These are phyloP conservation scores for Lactarius hengduanensis DNA, from an alignment of 768 basidiomycete species.

Conservation along the genomic window DNA sequence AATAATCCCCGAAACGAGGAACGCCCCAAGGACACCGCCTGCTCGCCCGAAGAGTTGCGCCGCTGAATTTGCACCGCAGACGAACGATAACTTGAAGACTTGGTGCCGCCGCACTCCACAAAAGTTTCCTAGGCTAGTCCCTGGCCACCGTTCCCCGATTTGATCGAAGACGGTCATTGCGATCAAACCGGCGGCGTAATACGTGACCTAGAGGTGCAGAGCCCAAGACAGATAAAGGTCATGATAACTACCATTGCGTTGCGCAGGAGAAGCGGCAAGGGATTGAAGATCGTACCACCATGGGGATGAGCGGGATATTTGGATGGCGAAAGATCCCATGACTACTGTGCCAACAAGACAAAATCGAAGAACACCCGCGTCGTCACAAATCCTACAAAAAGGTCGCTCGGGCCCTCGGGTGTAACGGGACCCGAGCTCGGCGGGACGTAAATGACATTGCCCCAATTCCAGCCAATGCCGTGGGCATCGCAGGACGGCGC, in stretches of 20 bases:
- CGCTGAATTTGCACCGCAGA: conserved; percentile 46
- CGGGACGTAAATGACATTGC: conserved; percentile 35
- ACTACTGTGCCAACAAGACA: conserved; percentile 26
- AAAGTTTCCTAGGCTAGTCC: conserved; percentile 58
- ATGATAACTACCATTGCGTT: conserved; percentile 32
- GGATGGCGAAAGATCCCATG: conserved; percentile 39
- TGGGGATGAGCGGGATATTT: conserved; percentile 29
- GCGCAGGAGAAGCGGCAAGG: conserved; percentile 36
- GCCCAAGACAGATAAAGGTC: conserved; percentile 29
- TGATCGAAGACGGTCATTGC: conserved; percentile 20
- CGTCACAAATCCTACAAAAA: conserved; percentile 45
- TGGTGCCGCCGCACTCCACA: conserved; percentile 74
- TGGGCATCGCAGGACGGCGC: conserved; percentile 43
- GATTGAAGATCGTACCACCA: conserved; percentile 42
- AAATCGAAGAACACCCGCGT: conserved; percentile 48
- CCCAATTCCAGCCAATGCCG: conserved; percentile 64
- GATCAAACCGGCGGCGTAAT: conserved; percentile 21
- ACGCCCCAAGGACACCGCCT: conserved; percentile 26
- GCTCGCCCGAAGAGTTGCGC: conserved; percentile 17
- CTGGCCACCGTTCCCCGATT: conserved; percentile 49
- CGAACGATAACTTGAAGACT: conserved; percentile 56
- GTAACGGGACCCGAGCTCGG: conserved; percentile 45
- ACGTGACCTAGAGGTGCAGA: conserved; percentile 21
- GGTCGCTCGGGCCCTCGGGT: conserved; percentile 36
- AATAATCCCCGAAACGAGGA: conserved; percentile 28